Conservation (phyloP, 2,329 filamentous ascomycete species). For the Spiromastix sp. region DNA sequence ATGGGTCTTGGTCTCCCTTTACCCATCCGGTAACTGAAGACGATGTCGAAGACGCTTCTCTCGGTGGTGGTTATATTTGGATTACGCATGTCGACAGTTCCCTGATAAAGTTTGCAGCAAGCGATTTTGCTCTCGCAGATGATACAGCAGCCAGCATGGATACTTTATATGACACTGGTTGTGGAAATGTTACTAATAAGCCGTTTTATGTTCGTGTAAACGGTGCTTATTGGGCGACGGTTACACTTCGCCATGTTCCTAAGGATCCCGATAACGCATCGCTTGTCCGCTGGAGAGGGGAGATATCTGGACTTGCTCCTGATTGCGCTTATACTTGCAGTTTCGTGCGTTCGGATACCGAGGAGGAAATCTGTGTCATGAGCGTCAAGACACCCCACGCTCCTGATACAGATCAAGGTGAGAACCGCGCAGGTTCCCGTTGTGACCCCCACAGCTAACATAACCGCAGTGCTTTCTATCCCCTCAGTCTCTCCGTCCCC, state of each 20-base stretch:
- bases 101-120: conserved; percentile 37
- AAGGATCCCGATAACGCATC: conserved; percentile 35
- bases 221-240: conserved; percentile 54
- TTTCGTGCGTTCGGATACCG: conserved; percentile 47
- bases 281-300: conserved; percentile 45
- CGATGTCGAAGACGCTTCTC: conserved; percentile 30
- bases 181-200: conserved; percentile 31
- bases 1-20: conserved; percentile 14
- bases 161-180: conserved; percentile 3
- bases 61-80: conserved; percentile 36
- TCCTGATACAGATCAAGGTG: conserved; percentile 49
- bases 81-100: conserved; percentile 37
- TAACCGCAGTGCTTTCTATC: conserved; percentile 18
- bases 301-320: conserved; percentile 55
- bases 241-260: conserved; percentile 40
- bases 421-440: conserved; percentile 17
- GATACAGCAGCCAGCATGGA: conserved; percentile 14
- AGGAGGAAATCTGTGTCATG: conserved; percentile 48
- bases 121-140: conserved; percentile 25
- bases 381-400: conserved; percentile 53
- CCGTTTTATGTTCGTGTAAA: conserved; percentile 58
- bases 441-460: too few relatives aligned
- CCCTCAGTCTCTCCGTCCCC: conserved; percentile 37
- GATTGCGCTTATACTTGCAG: conserved; percentile 55
- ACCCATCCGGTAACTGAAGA: conserved; percentile 30